Evolutionary conservation across 2,329 filamentous ascomycete species (phyloP), one percentile per base, ranked within the genome.

Genomic region (Phyllosticta citriasiana): DNA sequence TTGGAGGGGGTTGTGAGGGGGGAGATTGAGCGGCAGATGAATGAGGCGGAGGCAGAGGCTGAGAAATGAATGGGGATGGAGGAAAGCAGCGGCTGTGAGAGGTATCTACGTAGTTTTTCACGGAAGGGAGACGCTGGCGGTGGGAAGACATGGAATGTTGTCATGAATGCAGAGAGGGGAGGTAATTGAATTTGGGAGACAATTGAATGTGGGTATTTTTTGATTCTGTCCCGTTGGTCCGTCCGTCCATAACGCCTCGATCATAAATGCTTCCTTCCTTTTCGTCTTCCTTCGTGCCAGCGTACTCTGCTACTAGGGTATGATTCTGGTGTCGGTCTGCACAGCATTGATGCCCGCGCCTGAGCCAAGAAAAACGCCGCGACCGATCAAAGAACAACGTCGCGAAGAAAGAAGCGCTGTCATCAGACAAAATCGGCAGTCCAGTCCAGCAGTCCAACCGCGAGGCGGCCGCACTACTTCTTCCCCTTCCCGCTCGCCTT

Each of bases 401-500:
- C 7, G 30, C 10, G 33, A 12, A 14, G 2, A 40, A 40, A 9
- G 33, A 40, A 40, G 33, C 10, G 33, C 10, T 7, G 10, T 33
- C 30, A 33, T 22, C 19, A 22, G 19, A 22, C 19, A 22, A 22
- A 22, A 1, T 22, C 19, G 19, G 19, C 19, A 22, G 19, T 22
- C 19, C 19, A 22, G 19, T 22, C 19, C 19, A 22, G 19, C 19
- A 47, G 14, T 47, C 14, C 16, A 16, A 47, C 27, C 27, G 27
- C 26, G 14, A 16, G 6, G 14, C 3, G 40, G 4, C 14, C 14
- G 40, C 14, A 4, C 40, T 47, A 47, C 40, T 47, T 47, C 12
- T 16, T 47, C 40, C 40, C 40, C 40, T 47, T 47, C 5, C 24
- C 51, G 16, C 16, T 30, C 4, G 63, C 47, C 25, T 64, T 67